These are phyloP conservation scores for Phylloboletellus chloephorus DNA, from an alignment of 1,284 basidiomycete genomes.

Conservation along the genomic window DNA sequence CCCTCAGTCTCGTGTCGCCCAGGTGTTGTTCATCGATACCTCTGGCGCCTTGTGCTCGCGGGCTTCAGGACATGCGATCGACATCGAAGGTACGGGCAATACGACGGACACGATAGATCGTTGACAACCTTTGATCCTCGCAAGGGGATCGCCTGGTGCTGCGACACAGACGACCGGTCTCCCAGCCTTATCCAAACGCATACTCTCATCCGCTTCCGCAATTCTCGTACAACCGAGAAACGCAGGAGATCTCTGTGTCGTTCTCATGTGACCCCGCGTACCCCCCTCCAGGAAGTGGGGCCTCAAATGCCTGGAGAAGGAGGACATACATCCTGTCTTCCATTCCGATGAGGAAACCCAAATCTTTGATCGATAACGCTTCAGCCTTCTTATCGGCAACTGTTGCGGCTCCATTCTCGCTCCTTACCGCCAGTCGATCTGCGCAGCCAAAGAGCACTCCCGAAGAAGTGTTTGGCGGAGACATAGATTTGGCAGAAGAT, in stretches of 20 bases:
- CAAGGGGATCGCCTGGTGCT: constrained; percentile 59
- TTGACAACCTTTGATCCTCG: constrained; percentile 10
- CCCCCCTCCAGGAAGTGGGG: constrained; percentile 34
- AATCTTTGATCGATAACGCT: constrained; percentile 63
- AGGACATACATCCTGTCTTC: constrained; percentile 59
- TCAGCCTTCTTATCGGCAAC: constrained; percentile 56
- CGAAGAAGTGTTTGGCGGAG: constrained; percentile 58
- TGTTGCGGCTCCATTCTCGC: constrained; percentile 45
- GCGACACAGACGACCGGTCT: constrained; percentile 67
- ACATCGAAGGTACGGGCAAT: constrained; percentile 57
- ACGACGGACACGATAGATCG: neutral
- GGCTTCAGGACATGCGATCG: constrained; percentile 74
- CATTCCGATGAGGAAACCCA: constrained; percentile 60
- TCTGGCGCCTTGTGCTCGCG: constrained; percentile 69
- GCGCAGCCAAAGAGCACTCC: constrained; percentile 42
- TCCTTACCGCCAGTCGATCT: constrained; percentile 38
- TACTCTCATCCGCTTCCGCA: constrained; percentile 71
- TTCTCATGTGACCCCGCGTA: constrained; percentile 62
- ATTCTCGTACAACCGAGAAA: constrained; percentile 53
- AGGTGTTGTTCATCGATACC: constrained; percentile 79
- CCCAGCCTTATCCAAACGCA: constrained; percentile 66
- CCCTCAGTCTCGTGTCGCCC: neutral
- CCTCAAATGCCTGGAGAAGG: constrained; percentile 47
- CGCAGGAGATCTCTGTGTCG: constrained; percentile 53
- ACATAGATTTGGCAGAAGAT: constrained; percentile 67